Percentiles rank a stretch among this genome's conserved stretches.
These are phyloP conservation scores for Ogataea pilisensis DNA, from an alignment of 805 yeast species.

Conservation along the genomic window DNA sequence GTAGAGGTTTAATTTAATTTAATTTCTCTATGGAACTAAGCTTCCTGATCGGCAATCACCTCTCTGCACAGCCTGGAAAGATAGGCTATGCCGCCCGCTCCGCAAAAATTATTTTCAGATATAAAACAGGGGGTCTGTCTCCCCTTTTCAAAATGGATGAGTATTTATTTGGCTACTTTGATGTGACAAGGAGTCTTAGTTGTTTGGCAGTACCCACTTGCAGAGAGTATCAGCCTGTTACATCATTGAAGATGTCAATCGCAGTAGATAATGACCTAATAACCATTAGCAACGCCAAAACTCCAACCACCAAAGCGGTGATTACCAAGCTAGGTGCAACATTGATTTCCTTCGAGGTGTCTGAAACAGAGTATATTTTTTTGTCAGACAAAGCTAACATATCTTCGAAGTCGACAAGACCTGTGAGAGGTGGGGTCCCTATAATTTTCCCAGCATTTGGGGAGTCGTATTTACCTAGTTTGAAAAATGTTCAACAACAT, in stretches of 20 bases:
- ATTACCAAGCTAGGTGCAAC: constrained; percentile 17
- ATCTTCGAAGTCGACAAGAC: constrained; percentile 5
- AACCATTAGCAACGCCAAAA: constrained; percentile 7
- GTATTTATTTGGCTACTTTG: too few relatives aligned
- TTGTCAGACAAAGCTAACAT: constrained; percentile 14
- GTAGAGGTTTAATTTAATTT: too few relatives aligned
- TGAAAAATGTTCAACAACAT: constrained; percentile 16
- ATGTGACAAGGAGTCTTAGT: too few relatives aligned
- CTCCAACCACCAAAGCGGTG: constrained; percentile 7
- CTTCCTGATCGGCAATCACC: too few relatives aligned
- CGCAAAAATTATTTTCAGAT: too few relatives aligned
- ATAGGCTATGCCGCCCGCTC: too few relatives aligned
- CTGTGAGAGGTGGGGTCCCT: constrained; percentile 21
- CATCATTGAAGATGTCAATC: constrained; percentile 12
- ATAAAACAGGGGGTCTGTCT: too few relatives aligned
- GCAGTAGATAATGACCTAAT: constrained; percentile 11
- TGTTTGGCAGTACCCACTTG: too few relatives aligned
- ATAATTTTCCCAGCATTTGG: constrained; percentile 21
- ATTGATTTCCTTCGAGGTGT: constrained; percentile 11
- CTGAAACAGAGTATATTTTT: constrained; percentile 13
- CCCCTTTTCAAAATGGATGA: background rate
- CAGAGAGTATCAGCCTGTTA: background rate
- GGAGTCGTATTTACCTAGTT: constrained; percentile 15
- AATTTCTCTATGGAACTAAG: too few relatives aligned
- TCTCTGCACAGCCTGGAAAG: too few relatives aligned